Percentiles rank a stretch among this genome's conserved stretches.
These are phyloP conservation scores for Russula brevipes DNA, from an alignment of 768 basidiomycete species.

Conservation along the genomic window DNA sequence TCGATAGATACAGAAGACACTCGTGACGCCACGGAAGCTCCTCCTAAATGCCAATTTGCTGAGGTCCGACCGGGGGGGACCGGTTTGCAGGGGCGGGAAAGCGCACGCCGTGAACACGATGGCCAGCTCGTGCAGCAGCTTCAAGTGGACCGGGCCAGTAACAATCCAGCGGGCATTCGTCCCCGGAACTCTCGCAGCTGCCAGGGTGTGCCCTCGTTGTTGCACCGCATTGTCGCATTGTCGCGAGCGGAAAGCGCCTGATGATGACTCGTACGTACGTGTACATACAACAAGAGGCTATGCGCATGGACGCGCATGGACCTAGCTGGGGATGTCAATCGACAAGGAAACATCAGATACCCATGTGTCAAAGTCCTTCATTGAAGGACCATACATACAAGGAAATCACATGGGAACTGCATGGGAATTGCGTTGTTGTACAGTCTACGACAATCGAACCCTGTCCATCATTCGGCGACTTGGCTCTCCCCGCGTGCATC, in stretches of 20 bases:
- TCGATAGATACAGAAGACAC: too few relatives aligned
- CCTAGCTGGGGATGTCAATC: too few relatives aligned
- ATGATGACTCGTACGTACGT: too few relatives aligned
- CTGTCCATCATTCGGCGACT: not conserved
- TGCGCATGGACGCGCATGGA: too few relatives aligned
- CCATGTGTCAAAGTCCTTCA: not conserved
- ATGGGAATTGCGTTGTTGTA: not conserved
- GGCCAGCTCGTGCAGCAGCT: not conserved
- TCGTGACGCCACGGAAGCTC: too few relatives aligned
- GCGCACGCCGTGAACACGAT: not conserved
- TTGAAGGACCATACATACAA: not conserved
- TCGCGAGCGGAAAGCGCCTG: too few relatives aligned
- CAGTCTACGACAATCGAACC: not conserved
- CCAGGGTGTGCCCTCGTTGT: not conserved
- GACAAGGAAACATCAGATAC: not conserved
- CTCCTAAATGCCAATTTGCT: too few relatives aligned
- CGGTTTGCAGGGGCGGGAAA: too few relatives aligned
- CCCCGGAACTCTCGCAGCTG: too few relatives aligned
- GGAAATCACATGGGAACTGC: not conserved
- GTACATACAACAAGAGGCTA: too few relatives aligned
- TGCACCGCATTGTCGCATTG: not conserved
- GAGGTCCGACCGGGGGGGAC: too few relatives aligned
- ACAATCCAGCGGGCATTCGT: not conserved
- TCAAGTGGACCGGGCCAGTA: not conserved
- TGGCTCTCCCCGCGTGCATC: constrained; percentile 20